Evolutionary conservation across 192 early-diverging fungal species (phyloP), one percentile per base, ranked within the genome.

Genomic region (Coemansia biformis): DNA sequence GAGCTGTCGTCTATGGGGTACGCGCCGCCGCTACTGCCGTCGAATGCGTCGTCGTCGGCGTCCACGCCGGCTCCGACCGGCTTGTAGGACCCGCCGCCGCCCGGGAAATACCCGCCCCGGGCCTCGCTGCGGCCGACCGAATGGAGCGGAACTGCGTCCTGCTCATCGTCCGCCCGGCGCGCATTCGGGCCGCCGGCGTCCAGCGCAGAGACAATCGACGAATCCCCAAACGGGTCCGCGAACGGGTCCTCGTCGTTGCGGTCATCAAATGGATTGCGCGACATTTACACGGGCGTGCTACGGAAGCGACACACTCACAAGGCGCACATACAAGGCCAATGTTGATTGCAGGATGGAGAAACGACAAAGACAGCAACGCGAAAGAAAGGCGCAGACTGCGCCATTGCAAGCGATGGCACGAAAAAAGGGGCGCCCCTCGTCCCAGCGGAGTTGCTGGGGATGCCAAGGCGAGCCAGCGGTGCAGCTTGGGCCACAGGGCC

Each of bases 181-280:
- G n/a, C n/a, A n/a, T n/a, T n/a, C n/a, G n/a, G n/a, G n/a, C n/a
- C n/a, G 10, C 15, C 1, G 28, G 29, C 30, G 26, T 28, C 26
- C 26, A 28, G 26, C 26, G 26, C 26, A 28, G 26, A 28, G 26
- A 28, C 26, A 5, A 42, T 45, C 34, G 57, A 22, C 45, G 66
- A 55, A 44, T 63, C 68, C 18, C 40, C 57, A 40, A 72, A 72
- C 14, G 68, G 61, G 46, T 63, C 57, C 22, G 47, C 60, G 56
- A 72, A 72, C 29, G 53, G 48, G 36, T 72, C 68, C 32, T 40
- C 35, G 39, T 63, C 60, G 41, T 49, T 46, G 32, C 54, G 48
- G 59, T 69, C 67, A 38, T 51, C 57, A 58, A 72, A 72, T 16
- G 68, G 68, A 54, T 72, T 60, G n/a, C 53, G 51, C 31, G 68